Conservation (phyloP, 805 yeast genomes). For the Sugiyamaella smithiae region DNA sequence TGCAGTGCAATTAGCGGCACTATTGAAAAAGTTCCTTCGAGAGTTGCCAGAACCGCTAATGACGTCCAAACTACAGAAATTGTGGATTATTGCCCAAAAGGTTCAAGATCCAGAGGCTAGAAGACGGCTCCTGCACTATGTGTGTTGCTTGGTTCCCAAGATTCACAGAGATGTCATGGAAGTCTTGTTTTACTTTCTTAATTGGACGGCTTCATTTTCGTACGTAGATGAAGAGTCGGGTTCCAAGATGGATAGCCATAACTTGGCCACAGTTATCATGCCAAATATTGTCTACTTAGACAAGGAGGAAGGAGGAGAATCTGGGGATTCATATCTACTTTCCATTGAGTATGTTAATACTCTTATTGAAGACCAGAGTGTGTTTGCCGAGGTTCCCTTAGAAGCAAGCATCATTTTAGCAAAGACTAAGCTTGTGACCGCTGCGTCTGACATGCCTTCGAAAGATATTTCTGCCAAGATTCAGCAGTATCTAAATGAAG, state of each 20-base stretch:
- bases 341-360: constrained; percentile 89
- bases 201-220: constrained; percentile 95
- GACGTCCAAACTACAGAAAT: constrained; percentile 67
- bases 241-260: constrained; percentile 94
- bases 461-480: constrained; percentile 28
- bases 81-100: constrained; percentile 61
- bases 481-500: constrained; percentile 18
- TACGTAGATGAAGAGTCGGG: constrained; percentile 87
- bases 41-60: constrained; percentile 90
- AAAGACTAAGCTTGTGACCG: constrained; percentile 35
- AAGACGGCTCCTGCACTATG: constrained; percentile 56
- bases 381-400: constrained; percentile 70
- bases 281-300: constrained; percentile 80
- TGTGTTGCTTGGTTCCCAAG: constrained; percentile 76
- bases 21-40: constrained; percentile 85
- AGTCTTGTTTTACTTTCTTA: constrained; percentile 77
- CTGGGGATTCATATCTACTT: constrained; percentile 56
- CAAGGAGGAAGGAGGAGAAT: constrained; percentile 23
- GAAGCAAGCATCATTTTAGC: constrained; percentile 54
- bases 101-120: constrained; percentile 44
- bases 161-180: constrained; percentile 82
- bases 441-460: constrained; percentile 26
- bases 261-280: constrained; percentile 90
- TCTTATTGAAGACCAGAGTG: constrained; percentile 77
- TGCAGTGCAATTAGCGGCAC: constrained; percentile 89